Evolutionary conservation across 2,329 filamentous ascomycete genomes (phyloP), one percentile per base, ranked within the genome.

Genomic region (Microsporum canis): DNA sequence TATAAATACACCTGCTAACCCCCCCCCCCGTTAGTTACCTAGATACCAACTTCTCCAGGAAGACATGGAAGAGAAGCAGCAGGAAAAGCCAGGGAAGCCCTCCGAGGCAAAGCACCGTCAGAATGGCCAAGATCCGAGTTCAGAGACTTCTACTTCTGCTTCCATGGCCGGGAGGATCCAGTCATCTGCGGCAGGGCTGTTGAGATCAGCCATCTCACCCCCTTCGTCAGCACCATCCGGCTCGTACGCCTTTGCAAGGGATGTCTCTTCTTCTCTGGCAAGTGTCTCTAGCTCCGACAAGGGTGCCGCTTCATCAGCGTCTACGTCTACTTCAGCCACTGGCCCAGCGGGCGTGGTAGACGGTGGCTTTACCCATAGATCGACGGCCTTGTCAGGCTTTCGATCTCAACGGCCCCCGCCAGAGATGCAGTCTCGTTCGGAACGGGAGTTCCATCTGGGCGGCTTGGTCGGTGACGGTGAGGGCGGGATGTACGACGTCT

Each of bases 131-230:
- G n/a, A 7, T 12, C 12, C 39, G 7, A 17, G 4, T 43, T 17
- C 39, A 12, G 39, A 7, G 14, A 5, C 29, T 4, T 55, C 49
- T 5, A 29, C 23, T 10, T 49, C 45, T 49, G 10, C 45, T 1
- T 55, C 49, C 3, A 34, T 55, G 29, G 49, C 49, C 14, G 33
- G 31, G 5, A 55, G 49, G 29, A 57, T 57, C 17, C 55, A 43
- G 38, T 61, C 63, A 5, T 66, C 65, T n/a, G 65, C 65, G 0
- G 61, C 64, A 12, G 62, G 63, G 4, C 62, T 66, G 14, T 45
- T 66, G n/a, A 60, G 57, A 27, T 61, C 59, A 41, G 60, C 63
- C 10, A 34, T 63, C 29, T 34, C 31, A 7, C 51, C 49, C 51
- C 17, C 49, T 14, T 34, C 51, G 43, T 62, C 33, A 60, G 59